phyloP scores from a whole-genome alignment of 371 early-diverging fungal species.

The Mortierella polycephala region DNA sequence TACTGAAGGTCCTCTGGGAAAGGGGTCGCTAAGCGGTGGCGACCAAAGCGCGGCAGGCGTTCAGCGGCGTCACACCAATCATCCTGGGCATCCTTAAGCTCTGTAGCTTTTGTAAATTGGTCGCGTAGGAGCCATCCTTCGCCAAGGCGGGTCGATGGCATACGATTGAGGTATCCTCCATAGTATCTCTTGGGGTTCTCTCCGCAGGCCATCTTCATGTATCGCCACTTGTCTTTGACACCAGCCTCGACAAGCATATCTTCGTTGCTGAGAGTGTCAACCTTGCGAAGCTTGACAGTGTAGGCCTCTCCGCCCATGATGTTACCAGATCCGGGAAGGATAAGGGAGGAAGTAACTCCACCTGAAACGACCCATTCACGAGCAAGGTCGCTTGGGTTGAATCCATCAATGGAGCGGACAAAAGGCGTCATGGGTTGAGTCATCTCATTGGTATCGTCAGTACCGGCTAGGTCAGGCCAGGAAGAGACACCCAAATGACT shows the following conservation, averaged over 20 bases:
- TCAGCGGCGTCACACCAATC: slow-evolving; percentile 81
- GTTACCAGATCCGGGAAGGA: slow-evolving; percentile 84
- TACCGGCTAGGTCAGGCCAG: slow-evolving; percentile 66
- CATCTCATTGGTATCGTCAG: slow-evolving; percentile 78
- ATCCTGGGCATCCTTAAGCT: slow-evolving; percentile 67
- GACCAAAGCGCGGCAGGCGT: slow-evolving; percentile 34
- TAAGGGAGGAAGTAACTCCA: slow-evolving; percentile 81
- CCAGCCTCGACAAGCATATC: slow-evolving; percentile 76
- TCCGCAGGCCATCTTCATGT: slow-evolving; percentile 91
- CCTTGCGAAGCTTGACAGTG: slow-evolving; percentile 72
- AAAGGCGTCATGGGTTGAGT: slow-evolving; percentile 72
- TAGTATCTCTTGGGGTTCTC: slow-evolving; percentile 80
- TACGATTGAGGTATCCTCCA: slow-evolving; percentile 35
- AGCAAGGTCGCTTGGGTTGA: slow-evolving; percentile 73
- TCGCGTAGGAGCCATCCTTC: slow-evolving; percentile 77
- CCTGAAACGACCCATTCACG: slow-evolving; percentile 78
- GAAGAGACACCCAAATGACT: slow-evolving; percentile 73
- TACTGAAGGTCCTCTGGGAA: slow-evolving; percentile 75
- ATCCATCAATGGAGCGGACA: slow-evolving; percentile 69
- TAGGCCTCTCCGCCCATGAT: slow-evolving; percentile 87
- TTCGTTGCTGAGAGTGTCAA: slow-evolving; percentile 66
- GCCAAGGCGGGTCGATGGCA: slow-evolving; percentile 75
- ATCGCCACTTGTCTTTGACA: slow-evolving; percentile 69
- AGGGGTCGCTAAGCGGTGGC: slow-evolving; percentile 42
- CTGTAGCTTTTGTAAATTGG: slow-evolving; percentile 67